Base-by-base conservation (phyloP, 352 stramenopile genomes). In the Pythium monospermum region DNA sequence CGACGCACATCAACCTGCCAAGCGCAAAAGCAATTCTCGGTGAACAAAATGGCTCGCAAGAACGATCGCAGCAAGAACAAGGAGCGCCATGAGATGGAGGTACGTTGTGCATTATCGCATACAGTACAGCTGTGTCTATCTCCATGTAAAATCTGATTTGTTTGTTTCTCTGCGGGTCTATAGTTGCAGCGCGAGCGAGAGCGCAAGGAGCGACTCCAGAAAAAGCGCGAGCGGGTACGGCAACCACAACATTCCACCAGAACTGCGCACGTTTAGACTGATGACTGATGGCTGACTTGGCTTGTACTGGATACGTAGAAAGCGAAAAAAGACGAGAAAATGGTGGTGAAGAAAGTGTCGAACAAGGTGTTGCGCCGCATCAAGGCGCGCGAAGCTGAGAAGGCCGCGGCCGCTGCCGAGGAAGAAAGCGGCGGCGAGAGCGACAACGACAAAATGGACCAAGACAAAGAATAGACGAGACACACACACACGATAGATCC, bases 291-390 rank as follows among this genome's bases (percentile, higher is more conserved):
- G 12, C 28, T 32, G 7, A 4, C 15, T 42, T 37, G 28, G 8
- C 46, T n/a, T 45, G 8, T 25, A 11, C 37, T 26, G 23, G 13
- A 21, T 56, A 4, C 23, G 49, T 32, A 66, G 58, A 66, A 66
- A 66, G 58, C 46, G 16, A 31, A 65, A 21, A 61, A 66, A 43
- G 42, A 64, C 25, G 43, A 42, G n/a, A 73, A 56, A n/a, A 55
- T 63, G 40, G 35, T 50, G 27, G 59, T 68, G 32, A 76, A 76
- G 52, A 76, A 76, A 53, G 62, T 76, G 26, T 64, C 67, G 37
- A 55, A 49, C 46, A 76, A 76, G 47, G 67, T 76, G 22, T 31
- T 68, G 28, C 67, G 67, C 22, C 67, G 67, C 39, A 76, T 72
- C 21, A 56, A 72, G 52, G 39, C 38, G 16, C 59, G 59, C 4